Evolutionary conservation across 2,329 filamentous ascomycete genomes (phyloP).

Genomic region (Alternaria alternata): DNA sequence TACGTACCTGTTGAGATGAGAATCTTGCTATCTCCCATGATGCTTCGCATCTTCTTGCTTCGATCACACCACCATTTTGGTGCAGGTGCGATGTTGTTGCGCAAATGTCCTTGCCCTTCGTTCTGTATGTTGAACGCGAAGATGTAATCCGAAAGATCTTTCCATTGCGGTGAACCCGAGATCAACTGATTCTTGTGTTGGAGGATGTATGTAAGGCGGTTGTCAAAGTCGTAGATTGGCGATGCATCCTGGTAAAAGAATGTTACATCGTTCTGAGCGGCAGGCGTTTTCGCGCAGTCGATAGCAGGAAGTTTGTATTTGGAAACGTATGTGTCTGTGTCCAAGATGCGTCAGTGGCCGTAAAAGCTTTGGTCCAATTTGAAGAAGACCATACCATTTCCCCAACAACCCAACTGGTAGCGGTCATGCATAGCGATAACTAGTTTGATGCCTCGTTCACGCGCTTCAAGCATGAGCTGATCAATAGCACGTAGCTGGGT

Average conservation of each 20-base stretch:
- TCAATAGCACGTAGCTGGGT: constrained; percentile 11
- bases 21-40: constrained; percentile 11
- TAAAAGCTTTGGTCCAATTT: fast-evolving
- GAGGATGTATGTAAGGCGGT: constrained; percentile 12
- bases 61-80: constrained; percentile 16
- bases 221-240: constrained; percentile 16
- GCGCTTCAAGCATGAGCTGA: constrained; percentile 12
- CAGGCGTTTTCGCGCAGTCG: constrained; percentile 1
- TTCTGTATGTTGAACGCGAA: constrained; percentile 18
- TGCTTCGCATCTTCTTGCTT: constrained; percentile 16
- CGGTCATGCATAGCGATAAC: constrained; percentile 16
- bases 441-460: constrained; percentile 10
- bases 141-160: constrained; percentile 12
- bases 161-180: not conserved
- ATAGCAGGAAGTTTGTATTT: not conserved
- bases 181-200: not conserved
- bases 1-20: constrained; percentile 13
- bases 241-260: constrained; percentile 16
- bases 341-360: not conserved
- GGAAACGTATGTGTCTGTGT: not conserved
- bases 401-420: constrained; percentile 15
- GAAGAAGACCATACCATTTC: not conserved
- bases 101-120: constrained; percentile 14
- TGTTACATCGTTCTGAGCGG: constrained; percentile 12
- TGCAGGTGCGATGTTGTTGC: constrained; percentile 8